Percentiles rank a stretch among this genome's conserved stretches.
These are phyloP conservation scores for Pseudopithomyces maydicus DNA, from an alignment of 2,329 filamentous ascomycete genomes.

Conservation along the genomic window DNA sequence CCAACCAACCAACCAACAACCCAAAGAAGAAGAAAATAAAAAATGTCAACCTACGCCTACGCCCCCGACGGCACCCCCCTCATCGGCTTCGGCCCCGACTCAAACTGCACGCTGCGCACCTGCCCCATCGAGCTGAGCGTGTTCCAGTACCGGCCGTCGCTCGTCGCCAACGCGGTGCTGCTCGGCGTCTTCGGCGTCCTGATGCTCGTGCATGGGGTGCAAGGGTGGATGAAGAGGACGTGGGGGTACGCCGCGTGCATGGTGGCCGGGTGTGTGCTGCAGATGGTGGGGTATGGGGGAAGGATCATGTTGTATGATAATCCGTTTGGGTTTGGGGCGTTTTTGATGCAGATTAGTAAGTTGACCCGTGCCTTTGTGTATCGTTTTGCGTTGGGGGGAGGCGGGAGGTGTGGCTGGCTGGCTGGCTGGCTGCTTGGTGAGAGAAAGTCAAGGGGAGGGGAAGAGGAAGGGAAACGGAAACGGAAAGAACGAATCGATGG, in stretches of 20 bases:
- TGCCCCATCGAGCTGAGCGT: conserved; percentile 11
- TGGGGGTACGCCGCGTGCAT: conserved; percentile 9
- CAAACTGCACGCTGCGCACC: conserved; percentile 17
- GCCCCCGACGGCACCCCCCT: not conserved
- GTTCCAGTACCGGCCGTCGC: conserved; percentile 12
- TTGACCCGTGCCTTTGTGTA: not conserved
- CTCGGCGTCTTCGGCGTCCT: conserved; percentile 10
- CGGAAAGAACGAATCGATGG: not conserved
- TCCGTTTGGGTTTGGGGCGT: conserved; percentile 19
- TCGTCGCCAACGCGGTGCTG: conserved; percentile 7
- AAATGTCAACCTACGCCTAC: too few species aligned
- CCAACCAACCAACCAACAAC: too few species aligned
- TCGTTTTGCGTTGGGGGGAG: too few species aligned
- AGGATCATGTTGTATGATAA: conserved; percentile 15
- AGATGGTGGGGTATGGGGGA: conserved; percentile 14
- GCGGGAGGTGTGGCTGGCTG: too few species aligned
- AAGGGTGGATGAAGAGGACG: conserved; percentile 8
- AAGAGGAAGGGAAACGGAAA: not conserved
- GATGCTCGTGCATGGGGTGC: conserved; percentile 3
- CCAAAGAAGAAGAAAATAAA: too few species aligned
- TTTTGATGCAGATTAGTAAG: conserved; percentile 15
- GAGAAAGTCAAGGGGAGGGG: too few species aligned
- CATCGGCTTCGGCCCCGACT: conserved; percentile 3
- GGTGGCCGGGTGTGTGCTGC: conserved; percentile 8
- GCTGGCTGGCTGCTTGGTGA: too few species aligned